phyloP scores from a whole-genome alignment of 176 grass and related monocot species.

The Chrysopogon serrulatus region DNA sequence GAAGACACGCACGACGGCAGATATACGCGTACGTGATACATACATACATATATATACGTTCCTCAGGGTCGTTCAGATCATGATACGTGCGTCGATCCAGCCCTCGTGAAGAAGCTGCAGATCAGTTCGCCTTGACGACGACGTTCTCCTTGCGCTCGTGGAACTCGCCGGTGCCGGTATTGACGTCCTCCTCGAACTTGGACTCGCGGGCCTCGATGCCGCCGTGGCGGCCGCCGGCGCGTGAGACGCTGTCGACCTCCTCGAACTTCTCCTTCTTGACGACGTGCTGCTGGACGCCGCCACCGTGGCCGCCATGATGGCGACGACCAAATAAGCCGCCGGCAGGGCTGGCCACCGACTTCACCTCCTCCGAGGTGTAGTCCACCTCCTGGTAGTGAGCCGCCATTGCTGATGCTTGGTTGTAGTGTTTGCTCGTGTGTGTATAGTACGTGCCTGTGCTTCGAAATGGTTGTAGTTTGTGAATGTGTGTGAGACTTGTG shows the following conservation, averaged over 20 bases:
- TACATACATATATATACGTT: neutral
- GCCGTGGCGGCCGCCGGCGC: neutral
- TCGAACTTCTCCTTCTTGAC: conserved; percentile 39
- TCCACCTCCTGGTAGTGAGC: conserved; percentile 44
- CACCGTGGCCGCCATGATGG: neutral
- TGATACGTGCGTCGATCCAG: neutral
- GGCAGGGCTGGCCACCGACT: neutral
- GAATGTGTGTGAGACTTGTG: neutral
- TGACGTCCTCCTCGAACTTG: conserved; percentile 41
- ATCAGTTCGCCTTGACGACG: conserved; percentile 8
- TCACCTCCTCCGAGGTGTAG: conserved; percentile 44
- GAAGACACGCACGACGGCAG: neutral
- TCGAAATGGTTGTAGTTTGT: neutral
- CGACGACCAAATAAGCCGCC: neutral
- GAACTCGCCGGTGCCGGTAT: conserved; percentile 43
- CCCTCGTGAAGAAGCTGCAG: neutral
- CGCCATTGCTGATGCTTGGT: conserved; percentile 14
- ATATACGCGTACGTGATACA: neutral
- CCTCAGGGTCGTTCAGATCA: neutral
- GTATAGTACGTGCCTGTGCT: neutral
- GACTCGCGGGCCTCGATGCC: conserved; percentile 29
- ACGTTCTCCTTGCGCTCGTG: conserved; percentile 47
- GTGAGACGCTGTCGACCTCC: conserved; percentile 23
- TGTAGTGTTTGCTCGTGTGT: neutral
- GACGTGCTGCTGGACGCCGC: conserved; percentile 25